Base-by-base conservation (phyloP, 2,329 filamentous ascomycete genomes). In the Clarireedia hainanense region DNA sequence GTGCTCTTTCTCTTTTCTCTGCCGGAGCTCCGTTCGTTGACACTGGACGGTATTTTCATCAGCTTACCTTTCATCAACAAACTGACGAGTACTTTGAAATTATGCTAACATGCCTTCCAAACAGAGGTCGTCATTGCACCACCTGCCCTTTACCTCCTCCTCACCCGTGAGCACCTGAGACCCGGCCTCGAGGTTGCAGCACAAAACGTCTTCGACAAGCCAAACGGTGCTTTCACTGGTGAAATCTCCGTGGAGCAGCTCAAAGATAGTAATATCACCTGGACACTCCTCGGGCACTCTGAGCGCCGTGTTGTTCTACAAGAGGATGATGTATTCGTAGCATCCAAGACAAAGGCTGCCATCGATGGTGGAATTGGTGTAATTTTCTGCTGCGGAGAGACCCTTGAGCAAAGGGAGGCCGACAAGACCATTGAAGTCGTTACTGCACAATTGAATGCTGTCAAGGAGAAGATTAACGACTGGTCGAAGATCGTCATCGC, bases 371-470 rank as follows among this genome's bases (percentile, higher is more conserved):
- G 91, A 60, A 72, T 99, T 63, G 80, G 83, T 65, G 94, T 97
- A 70, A 96, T 99, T 74, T 88, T 96, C 77, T 99, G 94, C 85
- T 94, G 90, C 73, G 94, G 94, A 68, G 94, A 99, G 84, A 90
- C 85, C 66, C 82, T 97, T 62, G 89, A 96, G 81, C 85, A 95
- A 79, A 86, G 92, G 65, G 91, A 96, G 79, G 80, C 81, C 61
- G 80, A 81, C 72, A 85, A 89, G 79, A 97, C 92, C 62, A 86
- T 95, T 69, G 83, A 89, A 50, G 86, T 94, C 61, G 88, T 95
- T 68, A 94, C 88, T 66, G 77, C 76, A 64, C 94, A 99, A 80
- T 83, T 99, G 67, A 81, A 84, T 62, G 91, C 91, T 63, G 89
- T 92, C 63, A 82, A 83, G 56, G 85, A 91, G 72, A 79, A 87